Percentiles rank a stretch among this genome's conserved stretches.
phyloP scores from a whole-genome alignment of 2,329 filamentous ascomycete species.

The Cryphonectria naterciae region DNA sequence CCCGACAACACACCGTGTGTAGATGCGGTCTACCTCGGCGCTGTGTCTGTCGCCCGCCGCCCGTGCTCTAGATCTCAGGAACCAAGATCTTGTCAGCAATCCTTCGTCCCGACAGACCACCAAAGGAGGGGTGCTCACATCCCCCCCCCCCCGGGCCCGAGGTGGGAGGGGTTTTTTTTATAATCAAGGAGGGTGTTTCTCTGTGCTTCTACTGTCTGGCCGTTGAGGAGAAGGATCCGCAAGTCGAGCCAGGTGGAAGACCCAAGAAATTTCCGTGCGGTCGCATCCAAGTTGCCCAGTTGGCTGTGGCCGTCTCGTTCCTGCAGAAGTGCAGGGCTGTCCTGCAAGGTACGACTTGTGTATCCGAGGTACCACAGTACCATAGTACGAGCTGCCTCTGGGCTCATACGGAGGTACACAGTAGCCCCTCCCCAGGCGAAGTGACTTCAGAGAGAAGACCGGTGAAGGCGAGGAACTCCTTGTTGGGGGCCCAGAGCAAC shows the following conservation, averaged over 20 bases:
- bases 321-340: slow-evolving; percentile 19
- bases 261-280: slow-evolving; percentile 11
- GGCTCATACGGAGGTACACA: slow-evolving; percentile 7
- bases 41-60: slow-evolving; percentile 18
- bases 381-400: slow-evolving; percentile 1
- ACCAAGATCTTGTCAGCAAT: slow-evolving; percentile 16
- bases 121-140: slow-evolving; percentile 1
- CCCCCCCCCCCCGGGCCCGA: no score
- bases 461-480: slow-evolving; percentile 27
- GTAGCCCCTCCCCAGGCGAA: slow-evolving; percentile 12
- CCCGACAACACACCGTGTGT: slow-evolving; percentile 8
- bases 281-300: not conserved
- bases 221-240: not conserved
- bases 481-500: slow-evolving; percentile 11
- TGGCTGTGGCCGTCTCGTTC: slow-evolving; percentile 12
- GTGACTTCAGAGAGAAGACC: slow-evolving; percentile 20
- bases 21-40: slow-evolving; percentile 16
- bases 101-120: slow-evolving; percentile 2
- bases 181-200: not conserved
- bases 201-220: not conserved
- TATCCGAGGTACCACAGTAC: slow-evolving; percentile 12
- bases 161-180: not conserved
- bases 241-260: slow-evolving; percentile 7
- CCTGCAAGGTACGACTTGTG: slow-evolving; percentile 23
- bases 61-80: slow-evolving; percentile 23